Evolutionary conservation across 176 grass and related monocot genomes (phyloP).

Genomic region (Avena eriantha): DNA sequence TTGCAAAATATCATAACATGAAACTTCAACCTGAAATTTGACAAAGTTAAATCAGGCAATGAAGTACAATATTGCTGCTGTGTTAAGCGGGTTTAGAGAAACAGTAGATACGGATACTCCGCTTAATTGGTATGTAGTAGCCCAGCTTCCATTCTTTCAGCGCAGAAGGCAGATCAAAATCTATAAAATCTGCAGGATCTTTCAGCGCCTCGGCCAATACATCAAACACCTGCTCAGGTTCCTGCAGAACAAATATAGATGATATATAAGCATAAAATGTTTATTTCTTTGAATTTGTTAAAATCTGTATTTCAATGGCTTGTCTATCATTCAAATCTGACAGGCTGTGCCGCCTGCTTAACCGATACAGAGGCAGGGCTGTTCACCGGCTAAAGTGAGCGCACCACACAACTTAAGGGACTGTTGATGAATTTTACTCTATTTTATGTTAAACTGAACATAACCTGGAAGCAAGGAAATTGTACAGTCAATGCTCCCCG

Average conservation of each 20-base stretch:
- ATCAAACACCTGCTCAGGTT: conserved; percentile 47
- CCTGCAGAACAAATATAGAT: conserved; percentile 38
- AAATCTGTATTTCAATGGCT: background rate
- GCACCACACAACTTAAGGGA: background rate
- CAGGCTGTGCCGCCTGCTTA: background rate
- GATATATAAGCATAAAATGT: background rate
- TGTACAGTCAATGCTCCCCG: background rate
- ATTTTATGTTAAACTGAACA: background rate
- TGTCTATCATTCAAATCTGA: background rate
- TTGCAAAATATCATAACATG: background rate
- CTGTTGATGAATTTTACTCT: background rate
- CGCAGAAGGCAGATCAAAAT: conserved; percentile 50
- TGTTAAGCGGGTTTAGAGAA: background rate
- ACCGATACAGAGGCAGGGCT: background rate
- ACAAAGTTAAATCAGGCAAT: conserved; percentile 13
- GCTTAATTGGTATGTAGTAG: conserved; percentile 59
- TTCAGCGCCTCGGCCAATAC: conserved; percentile 45
- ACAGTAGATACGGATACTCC: conserved; percentile 55
- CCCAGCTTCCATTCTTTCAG: conserved; percentile 57
- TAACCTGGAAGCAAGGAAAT: background rate
- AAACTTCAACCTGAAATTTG: background rate
- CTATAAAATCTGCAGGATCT: conserved; percentile 46
- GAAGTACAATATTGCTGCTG: background rate
- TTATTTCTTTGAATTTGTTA: background rate
- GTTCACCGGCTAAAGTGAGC: background rate